phyloP scores from a whole-genome alignment of 331 rosid species.

The Malus hybrid region DNA sequence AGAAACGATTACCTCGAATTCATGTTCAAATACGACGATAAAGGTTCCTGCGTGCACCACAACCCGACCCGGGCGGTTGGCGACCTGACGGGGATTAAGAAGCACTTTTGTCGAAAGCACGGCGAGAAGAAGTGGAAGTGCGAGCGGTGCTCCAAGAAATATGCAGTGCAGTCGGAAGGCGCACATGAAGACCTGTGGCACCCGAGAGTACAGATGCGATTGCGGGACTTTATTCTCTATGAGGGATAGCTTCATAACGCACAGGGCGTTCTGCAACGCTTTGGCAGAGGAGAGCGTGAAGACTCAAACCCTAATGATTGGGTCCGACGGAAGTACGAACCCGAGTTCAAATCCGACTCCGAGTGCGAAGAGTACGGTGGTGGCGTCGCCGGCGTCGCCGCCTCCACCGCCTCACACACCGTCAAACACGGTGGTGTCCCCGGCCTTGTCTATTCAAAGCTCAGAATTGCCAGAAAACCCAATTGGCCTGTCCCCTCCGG shows the following conservation, averaged over 20 bases:
- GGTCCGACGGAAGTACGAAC: conserved; percentile 10
- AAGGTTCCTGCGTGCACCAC: too few species aligned
- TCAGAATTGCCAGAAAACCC: conserved; percentile 60
- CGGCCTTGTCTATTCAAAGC: conserved; percentile 56
- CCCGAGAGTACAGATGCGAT: conserved; percentile 61
- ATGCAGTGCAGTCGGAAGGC: conserved; percentile 82
- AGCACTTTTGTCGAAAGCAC: conserved; percentile 68
- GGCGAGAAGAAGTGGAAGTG: conserved; percentile 84
- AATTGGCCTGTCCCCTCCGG: conserved; percentile 32
- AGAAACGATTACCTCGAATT: too few species aligned
- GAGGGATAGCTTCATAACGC: conserved; percentile 73
- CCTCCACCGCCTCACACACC: conserved; percentile 67
- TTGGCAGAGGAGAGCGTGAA: conserved; percentile 50
- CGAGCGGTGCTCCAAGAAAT: conserved; percentile 68
- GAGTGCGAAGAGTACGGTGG: conserved; percentile 6
- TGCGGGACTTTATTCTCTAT: conserved; percentile 72
- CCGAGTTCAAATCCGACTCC: not conserved
- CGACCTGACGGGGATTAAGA: conserved; percentile 70
- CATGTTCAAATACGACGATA: too few species aligned
- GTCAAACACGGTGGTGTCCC: conserved; percentile 44
- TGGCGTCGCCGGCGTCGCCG: conserved; percentile 53
- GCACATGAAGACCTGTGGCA: conserved; percentile 71
- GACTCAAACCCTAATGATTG: conserved; percentile 22
- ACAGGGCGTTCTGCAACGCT: conserved; percentile 63
- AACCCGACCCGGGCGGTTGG: conserved; percentile 59